phyloP scores from a whole-genome alignment of 1,139 yeast genomes.

The Eremothecium gossypii region DNA sequence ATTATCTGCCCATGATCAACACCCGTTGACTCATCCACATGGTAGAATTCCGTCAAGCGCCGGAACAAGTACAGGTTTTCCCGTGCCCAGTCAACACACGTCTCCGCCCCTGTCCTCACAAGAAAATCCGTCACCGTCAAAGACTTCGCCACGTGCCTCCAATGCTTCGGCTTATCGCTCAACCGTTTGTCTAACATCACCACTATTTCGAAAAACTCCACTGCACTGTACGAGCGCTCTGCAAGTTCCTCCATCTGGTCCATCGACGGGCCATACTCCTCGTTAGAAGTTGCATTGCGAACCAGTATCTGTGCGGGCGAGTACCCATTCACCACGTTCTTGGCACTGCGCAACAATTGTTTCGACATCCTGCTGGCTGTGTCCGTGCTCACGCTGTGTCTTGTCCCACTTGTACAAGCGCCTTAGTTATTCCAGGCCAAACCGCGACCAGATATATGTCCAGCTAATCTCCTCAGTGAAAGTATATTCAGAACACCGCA shows the following conservation, averaged over 20 bases:
- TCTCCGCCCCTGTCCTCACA: slow-evolving; percentile 81
- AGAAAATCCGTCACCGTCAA: slow-evolving; percentile 82
- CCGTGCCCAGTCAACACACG: slow-evolving; percentile 88
- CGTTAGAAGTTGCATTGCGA: slow-evolving; percentile 90
- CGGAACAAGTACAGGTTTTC: slow-evolving; percentile 85
- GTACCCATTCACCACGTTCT: slow-evolving; percentile 91
- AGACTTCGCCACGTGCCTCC: slow-evolving; percentile 95
- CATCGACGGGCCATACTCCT: slow-evolving; percentile 74
- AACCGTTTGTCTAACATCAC: slow-evolving; percentile 90
- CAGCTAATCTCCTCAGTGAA: too few species aligned
- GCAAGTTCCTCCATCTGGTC: slow-evolving; percentile 82
- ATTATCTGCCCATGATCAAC: slow-evolving; percentile 85
- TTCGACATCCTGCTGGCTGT: slow-evolving; percentile 46
- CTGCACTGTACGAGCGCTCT: slow-evolving; percentile 57
- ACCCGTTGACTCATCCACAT: slow-evolving; percentile 61
- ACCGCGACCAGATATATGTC: too few species aligned
- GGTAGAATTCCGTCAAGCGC: slow-evolving; percentile 85
- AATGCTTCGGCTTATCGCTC: slow-evolving; percentile 94
- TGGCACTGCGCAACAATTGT: slow-evolving; percentile 73
- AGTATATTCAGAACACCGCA: too few species aligned
- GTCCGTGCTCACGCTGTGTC: too few species aligned
- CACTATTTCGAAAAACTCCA: slow-evolving; percentile 85
- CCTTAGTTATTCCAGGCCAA: too few species aligned
- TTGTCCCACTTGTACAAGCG: too few species aligned
- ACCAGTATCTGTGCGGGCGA: slow-evolving; percentile 79